Evolutionary conservation across 2,329 filamentous ascomycete species (phyloP).

Genomic region (Aspergillus novoparasiticus): DNA sequence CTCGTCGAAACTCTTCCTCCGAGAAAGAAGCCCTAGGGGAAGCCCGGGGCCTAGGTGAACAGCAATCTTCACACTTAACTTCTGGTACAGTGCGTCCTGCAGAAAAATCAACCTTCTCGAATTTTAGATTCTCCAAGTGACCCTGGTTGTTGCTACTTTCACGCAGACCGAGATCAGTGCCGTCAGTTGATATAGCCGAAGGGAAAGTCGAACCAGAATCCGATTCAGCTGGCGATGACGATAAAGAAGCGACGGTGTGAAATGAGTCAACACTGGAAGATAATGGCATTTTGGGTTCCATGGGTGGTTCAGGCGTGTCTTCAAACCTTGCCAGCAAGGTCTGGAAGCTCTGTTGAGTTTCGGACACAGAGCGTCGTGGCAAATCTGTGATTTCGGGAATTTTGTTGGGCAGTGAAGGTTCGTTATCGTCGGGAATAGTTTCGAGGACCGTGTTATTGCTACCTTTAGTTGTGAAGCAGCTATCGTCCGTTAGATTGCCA

Average conservation of each 20-base stretch:
- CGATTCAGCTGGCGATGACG: slow-evolving; percentile 23
- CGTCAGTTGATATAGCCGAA: slow-evolving; percentile 13
- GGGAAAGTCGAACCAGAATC: slow-evolving; percentile 27
- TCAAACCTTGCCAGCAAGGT: slow-evolving; percentile 44
- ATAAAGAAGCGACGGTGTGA: slow-evolving; percentile 37
- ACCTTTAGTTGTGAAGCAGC: slow-evolving; percentile 26
- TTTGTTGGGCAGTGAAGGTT: slow-evolving; percentile 13
- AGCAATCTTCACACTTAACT: slow-evolving; percentile 12
- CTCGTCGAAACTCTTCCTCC: slow-evolving; percentile 8
- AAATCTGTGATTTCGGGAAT: slow-evolving; percentile 15
- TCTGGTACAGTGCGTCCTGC: slow-evolving; percentile 4
- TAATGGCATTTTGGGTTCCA: slow-evolving; percentile 31
- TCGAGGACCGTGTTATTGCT: slow-evolving; percentile 29
- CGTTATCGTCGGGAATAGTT: slow-evolving; percentile 24
- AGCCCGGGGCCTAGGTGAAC: not conserved
- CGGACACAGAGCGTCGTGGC: slow-evolving; percentile 28
- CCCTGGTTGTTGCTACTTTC: slow-evolving; percentile 1
- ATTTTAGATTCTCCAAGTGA: not conserved
- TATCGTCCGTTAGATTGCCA: slow-evolving; percentile 35
- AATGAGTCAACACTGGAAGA: slow-evolving; percentile 48
- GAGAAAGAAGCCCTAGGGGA: slow-evolving; percentile 8
- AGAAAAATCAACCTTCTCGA: slow-evolving; percentile 32
- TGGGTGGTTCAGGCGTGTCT: slow-evolving; percentile 28
- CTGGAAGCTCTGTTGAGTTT: slow-evolving; percentile 37
- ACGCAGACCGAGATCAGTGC: slow-evolving; percentile 2